phyloP scores from a whole-genome alignment of 164 flowering plant species.

The Piper longum region DNA sequence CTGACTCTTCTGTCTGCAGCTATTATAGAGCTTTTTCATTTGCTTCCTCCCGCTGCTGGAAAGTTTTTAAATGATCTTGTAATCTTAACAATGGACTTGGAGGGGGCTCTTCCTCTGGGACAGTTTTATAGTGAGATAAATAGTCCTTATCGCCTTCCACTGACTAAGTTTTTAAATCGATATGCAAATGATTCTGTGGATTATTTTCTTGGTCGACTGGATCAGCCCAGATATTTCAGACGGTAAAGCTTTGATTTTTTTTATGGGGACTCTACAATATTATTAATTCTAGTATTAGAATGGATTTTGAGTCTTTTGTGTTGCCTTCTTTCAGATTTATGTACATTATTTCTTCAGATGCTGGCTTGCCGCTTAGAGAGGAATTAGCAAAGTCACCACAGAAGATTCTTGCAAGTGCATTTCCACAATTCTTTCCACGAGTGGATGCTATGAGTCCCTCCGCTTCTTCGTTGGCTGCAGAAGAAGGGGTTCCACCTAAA shows the following conservation, averaged over 20 bases:
- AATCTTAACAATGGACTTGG: slow-evolving; percentile 81
- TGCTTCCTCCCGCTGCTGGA: slow-evolving; percentile 91
- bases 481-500: slow-evolving; percentile 23
- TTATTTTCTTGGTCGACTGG: slow-evolving; percentile 83
- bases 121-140: slow-evolving; percentile 94
- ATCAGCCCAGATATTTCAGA: slow-evolving; percentile 78
- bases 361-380: slow-evolving; percentile 96
- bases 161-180: slow-evolving; percentile 81
- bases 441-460: slow-evolving; percentile 25
- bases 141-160: slow-evolving; percentile 97
- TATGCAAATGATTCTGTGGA: slow-evolving; percentile 82
- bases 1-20: slow-evolving; percentile 45
- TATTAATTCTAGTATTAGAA: too few relatives aligned
- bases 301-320: neutral
- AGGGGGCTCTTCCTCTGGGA: slow-evolving; percentile 81
- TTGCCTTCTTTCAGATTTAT: slow-evolving; percentile 46
- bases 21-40: slow-evolving; percentile 95
- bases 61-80: slow-evolving; percentile 95
- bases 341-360: slow-evolving; percentile 92
- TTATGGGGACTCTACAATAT: neutral
- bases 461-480: slow-evolving; percentile 34
- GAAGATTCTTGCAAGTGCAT: slow-evolving; percentile 74
- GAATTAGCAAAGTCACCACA: slow-evolving; percentile 97
- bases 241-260: slow-evolving; percentile 33
- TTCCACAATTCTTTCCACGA: slow-evolving; percentile 56